Conservation (phyloP, 139 green algal species). For the Spirogloea muscicola region DNA sequence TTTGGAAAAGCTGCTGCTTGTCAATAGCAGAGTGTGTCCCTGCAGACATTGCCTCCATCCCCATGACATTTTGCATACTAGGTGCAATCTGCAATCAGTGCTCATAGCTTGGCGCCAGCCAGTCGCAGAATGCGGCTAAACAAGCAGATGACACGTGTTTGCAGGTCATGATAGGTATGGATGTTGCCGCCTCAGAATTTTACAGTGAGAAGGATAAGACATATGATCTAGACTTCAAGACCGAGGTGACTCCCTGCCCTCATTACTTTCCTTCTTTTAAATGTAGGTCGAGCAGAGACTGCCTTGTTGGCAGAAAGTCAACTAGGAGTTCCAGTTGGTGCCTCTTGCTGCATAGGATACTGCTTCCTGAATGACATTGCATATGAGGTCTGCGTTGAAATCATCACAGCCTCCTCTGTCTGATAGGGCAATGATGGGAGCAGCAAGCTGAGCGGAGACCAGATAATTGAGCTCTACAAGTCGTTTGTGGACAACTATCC, state of each 20-base stretch:
- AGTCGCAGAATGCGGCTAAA: too few relatives aligned
- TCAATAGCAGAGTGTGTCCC: too few relatives aligned
- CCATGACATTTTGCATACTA: too few relatives aligned
- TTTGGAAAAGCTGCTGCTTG: too few relatives aligned
- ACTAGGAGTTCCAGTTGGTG: not conserved
- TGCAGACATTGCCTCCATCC: too few relatives aligned
- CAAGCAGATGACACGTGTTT: too few relatives aligned
- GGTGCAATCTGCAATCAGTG: too few relatives aligned
- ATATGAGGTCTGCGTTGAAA: not conserved
- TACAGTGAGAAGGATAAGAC: conserved; percentile 63
- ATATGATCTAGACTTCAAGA: conserved; percentile 99
- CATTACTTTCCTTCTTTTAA: too few relatives aligned
- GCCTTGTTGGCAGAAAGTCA: too few relatives aligned
- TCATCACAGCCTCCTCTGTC: not conserved
- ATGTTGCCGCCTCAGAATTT: conserved; percentile 96
- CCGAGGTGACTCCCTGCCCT: conserved; percentile 19
- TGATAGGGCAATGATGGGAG: conserved; percentile 75
- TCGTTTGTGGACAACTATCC: conserved; percentile 69
- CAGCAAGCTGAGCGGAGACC: conserved; percentile 73
- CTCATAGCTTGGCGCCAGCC: too few relatives aligned
- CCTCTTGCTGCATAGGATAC: not conserved
- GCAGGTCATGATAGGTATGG: conserved; percentile 95
- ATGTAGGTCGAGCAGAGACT: too few relatives aligned
- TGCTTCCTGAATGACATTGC: not conserved
- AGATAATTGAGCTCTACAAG: conserved; percentile 89